These are phyloP conservation scores for Penicillium egyptiacum DNA, from an alignment of 495 filamentous ascomycete genomes.

Conservation along the genomic window DNA sequence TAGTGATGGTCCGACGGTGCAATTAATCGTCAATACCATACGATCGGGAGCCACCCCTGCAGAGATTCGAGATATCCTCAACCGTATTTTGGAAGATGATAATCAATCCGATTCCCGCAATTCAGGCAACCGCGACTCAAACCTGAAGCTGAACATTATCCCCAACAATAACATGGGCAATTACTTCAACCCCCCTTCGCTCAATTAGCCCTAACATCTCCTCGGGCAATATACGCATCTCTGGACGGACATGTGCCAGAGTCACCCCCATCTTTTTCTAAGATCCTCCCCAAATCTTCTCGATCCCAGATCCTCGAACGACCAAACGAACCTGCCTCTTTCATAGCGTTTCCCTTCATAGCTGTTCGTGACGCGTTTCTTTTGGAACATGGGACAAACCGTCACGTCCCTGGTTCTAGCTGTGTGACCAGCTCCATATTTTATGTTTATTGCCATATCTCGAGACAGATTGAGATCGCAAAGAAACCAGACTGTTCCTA, in stretches of 20 bases:
- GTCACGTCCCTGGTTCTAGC: background rate
- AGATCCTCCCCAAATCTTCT: background rate
- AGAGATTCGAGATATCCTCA: background rate
- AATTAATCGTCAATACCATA: slow-evolving; percentile 31
- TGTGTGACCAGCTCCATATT: slow-evolving; percentile 3
- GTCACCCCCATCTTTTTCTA: background rate
- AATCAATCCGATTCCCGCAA: background rate
- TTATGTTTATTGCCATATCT: slow-evolving; percentile 6
- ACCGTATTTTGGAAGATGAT: background rate
- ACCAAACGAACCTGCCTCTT: slow-evolving; percentile 1
- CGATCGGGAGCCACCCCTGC: slow-evolving; percentile 14
- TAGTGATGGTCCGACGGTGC: slow-evolving; percentile 20
- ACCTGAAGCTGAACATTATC: background rate
- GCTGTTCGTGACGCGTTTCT: background rate
- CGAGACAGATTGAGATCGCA: slow-evolving; percentile 5
- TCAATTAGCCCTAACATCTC: background rate
- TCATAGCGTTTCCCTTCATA: background rate
- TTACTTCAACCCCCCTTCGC: background rate
- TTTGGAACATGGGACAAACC: background rate
- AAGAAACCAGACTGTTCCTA: slow-evolving; percentile 1
- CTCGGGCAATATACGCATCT: background rate
- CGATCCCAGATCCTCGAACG: background rate
- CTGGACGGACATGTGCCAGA: background rate
- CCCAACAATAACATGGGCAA: slow-evolving; percentile 1
- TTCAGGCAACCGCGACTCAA: background rate